These are phyloP conservation scores for Euphorbia celastroides DNA, from an alignment of 441 rosid genomes.

Conservation along the genomic window DNA sequence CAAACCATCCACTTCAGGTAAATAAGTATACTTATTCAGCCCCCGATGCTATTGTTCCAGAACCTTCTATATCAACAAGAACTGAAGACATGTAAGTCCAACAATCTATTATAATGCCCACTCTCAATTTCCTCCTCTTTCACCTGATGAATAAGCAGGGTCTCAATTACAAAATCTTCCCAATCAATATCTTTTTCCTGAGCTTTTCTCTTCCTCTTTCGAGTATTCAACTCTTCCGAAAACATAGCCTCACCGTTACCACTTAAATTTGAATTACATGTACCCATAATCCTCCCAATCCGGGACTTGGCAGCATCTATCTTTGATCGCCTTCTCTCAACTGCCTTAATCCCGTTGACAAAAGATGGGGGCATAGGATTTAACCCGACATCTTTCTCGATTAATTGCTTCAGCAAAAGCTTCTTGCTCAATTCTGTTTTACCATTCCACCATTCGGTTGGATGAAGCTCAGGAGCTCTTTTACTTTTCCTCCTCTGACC, in stretches of 20 bases:
- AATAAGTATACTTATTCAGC: not conserved
- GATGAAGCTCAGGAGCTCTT: constrained; percentile 23
- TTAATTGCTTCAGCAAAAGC: constrained; percentile 52
- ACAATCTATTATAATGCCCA: constrained; percentile 68
- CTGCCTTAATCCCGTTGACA: constrained; percentile 37
- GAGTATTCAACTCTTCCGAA: constrained; percentile 11
- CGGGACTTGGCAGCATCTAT: constrained; percentile 67
- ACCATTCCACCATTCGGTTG: constrained; percentile 79
- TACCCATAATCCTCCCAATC: constrained; percentile 44
- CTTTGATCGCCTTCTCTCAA: constrained; percentile 50
- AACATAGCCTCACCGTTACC: constrained; percentile 3
- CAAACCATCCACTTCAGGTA: not conserved
- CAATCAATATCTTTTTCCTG: constrained; percentile 45
- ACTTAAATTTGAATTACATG: constrained; percentile 21
- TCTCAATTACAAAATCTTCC: constrained; percentile 84
- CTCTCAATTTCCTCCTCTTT: constrained; percentile 77
- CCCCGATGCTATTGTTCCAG: not conserved
- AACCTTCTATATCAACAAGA: constrained; percentile 31
- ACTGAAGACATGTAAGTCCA: constrained; percentile 65
- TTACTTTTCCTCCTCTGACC: constrained; percentile 16
- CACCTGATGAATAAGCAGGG: constrained; percentile 65
- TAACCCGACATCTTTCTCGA: constrained; percentile 74
- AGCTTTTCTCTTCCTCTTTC: constrained; percentile 47
- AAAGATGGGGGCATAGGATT: constrained; percentile 69
- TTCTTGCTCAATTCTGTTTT: constrained; percentile 65